Evolutionary conservation across 495 filamentous ascomycete species (phyloP), one percentile per base, ranked within the genome.

Genomic region (Tetracladium marchalianum): DNA sequence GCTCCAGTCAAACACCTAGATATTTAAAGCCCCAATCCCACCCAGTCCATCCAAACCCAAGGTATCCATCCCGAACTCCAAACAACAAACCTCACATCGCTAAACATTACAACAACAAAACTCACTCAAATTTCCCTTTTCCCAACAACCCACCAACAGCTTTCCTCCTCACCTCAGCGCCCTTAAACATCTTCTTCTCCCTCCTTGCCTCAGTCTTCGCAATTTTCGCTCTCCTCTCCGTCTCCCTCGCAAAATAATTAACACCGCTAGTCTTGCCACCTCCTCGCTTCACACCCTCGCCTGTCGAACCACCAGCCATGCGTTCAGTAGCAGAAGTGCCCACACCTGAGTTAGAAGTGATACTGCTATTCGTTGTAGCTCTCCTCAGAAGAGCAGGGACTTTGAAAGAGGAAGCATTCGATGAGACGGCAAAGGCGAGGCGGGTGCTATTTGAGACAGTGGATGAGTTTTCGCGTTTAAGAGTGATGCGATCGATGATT

Each of bases 171-270:
- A 38, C 62, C 49, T 62, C 81, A 44, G 57, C 84, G 19, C 71
- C 78, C 66, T 80, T 84, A 49, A 75, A 76, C 65, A 83, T 77
- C 49, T 69, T 72, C 61, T 81, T 84, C 60, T 81, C 79, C 40
- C 82, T 67, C 58, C 72, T 69, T 58, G 69, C 70, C 66, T 83
- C 79, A 31, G 63, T 69, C 58, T 78, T 79, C 35, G 75, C 75
- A 16, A 84, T 58, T 31, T 67, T 69, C 3, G 67, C 71, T 48
- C 69, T 67, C 52, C 78, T 64, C 64, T 84, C 80, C 52, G 64
- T 80, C 65, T 85, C 90, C 38, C 87, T 75, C 4, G 85, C 78
- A 57, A 90, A 84, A 50, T 84, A 93, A 55, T 90, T 89, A 31
- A 95, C 78, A 32, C 75, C 75, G 18, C 77, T 82, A 68, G 82